Evolutionary conservation across 371 early-diverging fungal genomes (phyloP), one percentile per base, ranked within the genome.

Genomic region (Chytridium lagenaria): DNA sequence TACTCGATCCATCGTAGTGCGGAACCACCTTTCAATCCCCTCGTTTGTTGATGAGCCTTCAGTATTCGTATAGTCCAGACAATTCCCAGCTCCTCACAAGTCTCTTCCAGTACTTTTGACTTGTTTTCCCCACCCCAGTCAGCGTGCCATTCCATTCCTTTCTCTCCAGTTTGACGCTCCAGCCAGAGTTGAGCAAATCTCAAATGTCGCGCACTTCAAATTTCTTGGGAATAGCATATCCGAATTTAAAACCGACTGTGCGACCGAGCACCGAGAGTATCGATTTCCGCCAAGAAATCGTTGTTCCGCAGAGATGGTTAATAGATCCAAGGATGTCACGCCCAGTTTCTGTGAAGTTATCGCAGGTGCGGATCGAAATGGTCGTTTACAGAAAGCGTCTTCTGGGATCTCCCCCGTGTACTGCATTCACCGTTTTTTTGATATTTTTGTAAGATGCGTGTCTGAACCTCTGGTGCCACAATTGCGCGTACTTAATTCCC

Each of bases 21-120:
- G 36, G 39, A 70, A 61, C 61, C 70, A 70, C 23, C 70, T 40
- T 15, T 70, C 70, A 26, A 70, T 61, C 23, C n/a, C 63, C 1
- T 39, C 70, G 36, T 70, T 65, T 31, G 55, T 57, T 23, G 26
- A 22, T 33, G 55, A 59, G 7, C 31, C 61, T 36, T 37, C 63
- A 15, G 70, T 70, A 36, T 23, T 16, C 7, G 70, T 70, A 23
- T 65, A 39, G 5, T 34, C 61, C 2, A 70, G 23, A 23, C 12
- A 31, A 68, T 52, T 16, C 69, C 57, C 5, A 30, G 26, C 23
- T 57, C 57, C 26, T 30, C 26, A 23, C 57, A 57, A 23, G 31
- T 10, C 12, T 10, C 15, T 5, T 15, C 26, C 5, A 57, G 57
- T n/a, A 10, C 26, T 10, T 26, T 26, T 10, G 7, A 5, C 10